Evolutionary conservation across 192 early-diverging fungal genomes (phyloP).

Genomic region (Backusella morwellensis): DNA sequence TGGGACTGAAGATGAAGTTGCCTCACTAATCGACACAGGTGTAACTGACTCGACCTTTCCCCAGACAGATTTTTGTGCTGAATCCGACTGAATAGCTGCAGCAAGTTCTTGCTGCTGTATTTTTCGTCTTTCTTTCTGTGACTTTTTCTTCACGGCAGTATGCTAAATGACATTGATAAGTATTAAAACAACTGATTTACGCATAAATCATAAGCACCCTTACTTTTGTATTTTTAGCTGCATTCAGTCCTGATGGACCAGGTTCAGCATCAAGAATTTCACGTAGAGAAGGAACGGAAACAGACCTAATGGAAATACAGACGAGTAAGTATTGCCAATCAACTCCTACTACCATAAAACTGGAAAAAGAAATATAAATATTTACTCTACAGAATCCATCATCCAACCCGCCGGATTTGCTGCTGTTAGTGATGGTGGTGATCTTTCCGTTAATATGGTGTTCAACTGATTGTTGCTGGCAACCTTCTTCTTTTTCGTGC

Average conservation of each 20-base stretch:
- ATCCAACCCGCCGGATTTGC: neutral
- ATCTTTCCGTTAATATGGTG: neutral
- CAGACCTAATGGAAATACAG: neutral
- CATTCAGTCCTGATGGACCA: neutral
- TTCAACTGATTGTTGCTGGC: neutral
- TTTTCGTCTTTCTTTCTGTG: slow-evolving; percentile 29
- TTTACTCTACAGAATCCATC: neutral
- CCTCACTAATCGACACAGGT: neutral
- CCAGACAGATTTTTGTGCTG: slow-evolving; percentile 30
- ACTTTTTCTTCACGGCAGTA: slow-evolving; percentile 21
- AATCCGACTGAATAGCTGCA: neutral
- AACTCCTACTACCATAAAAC: no score
- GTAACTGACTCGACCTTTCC: slow-evolving; percentile 19
- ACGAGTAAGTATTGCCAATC: neutral
- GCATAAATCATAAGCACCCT: neutral
- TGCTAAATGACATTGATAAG: neutral
- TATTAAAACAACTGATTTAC: neutral
- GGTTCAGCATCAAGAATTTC: slow-evolving; percentile 43
- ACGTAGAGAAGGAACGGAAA: slow-evolving; percentile 32
- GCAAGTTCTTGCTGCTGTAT: slow-evolving; percentile 21
- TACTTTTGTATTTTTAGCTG: slow-evolving; percentile 6
- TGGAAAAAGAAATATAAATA: neutral
- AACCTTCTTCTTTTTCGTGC: neutral
- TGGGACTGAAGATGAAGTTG: neutral
- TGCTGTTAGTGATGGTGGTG: neutral